Evolutionary conservation across 768 basidiomycete species (phyloP), one percentile per base, ranked within the genome.

Genomic region (Naematelia aurantialba): DNA sequence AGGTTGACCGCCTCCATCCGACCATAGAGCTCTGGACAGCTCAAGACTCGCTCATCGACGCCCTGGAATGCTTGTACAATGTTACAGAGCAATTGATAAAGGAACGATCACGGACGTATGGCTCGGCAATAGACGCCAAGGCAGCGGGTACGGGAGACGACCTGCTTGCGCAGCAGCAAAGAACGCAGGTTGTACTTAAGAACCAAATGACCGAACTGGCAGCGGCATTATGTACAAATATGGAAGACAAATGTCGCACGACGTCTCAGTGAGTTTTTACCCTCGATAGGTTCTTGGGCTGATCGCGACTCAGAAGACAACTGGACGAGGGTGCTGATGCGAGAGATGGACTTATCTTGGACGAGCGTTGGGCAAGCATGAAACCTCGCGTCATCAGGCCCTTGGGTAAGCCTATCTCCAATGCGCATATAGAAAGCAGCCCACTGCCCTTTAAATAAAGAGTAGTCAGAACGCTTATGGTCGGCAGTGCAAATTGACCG

Each of bases 351-450:
- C 79, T 83, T 19, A 82, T 82, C 27, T 79, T 94, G 0, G 79
- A 84, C 46, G 84, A 87, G 47, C 82, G 81, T 54, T 93, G 91
- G 74, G 79, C 81, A 46, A 80, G 83, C 29, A 79, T 92, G 39
- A 83, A 89, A 27, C 88, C 91, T 0, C 84, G 87, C 59, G 80
- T 91, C 8, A 81, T 94, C 12, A 85, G 88, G 66, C 87, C 87
- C 1, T 81, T 98, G 1, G 85, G 93, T 92, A 71, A 57, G 5
- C 45, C 42, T n/a, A n/a, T n/a, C n/a, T n/a, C n/a, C n/a, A n/a
- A n/a, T n/a, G n/a, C n/a, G n/a, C n/a, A n/a, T n/a, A n/a, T n/a
- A n/a, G n/a, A n/a, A n/a, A n/a, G n/a, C n/a, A n/a, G n/a, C n/a
- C n/a, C n/a, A n/a, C n/a, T n/a, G n/a, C n/a, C n/a, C n/a, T n/a